Evolutionary conservation across 2,329 filamentous ascomycete genomes (phyloP), one percentile per base, ranked within the genome.

Genomic region (Zasmidium citrigriseum): DNA sequence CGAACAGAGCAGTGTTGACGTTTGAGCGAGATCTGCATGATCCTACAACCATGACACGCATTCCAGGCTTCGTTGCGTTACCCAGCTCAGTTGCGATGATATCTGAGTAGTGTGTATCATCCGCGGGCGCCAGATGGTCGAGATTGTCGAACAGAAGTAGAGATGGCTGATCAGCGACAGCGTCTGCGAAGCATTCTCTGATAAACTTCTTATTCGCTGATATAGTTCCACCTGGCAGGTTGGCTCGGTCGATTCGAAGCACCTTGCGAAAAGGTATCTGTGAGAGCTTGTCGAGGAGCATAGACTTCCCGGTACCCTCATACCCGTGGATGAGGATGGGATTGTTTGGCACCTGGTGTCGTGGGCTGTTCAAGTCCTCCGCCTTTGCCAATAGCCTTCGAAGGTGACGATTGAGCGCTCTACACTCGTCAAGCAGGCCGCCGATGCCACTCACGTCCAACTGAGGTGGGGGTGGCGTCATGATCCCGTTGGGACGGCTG

Each of bases 241-340:
- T 67, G 16, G 80, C 76, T 5, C 78, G 77, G 55, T 82, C 78
- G 54, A 93, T 77, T 55, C 78, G 82, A 64, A 89, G 82, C 1
- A 92, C 85, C 44, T 83, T 84, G 21, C 84, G 85, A 90, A 91
- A 96, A 0, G 86, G 84, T 5, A 79, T 81, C 27, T 73, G 62
- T 9, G 86, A 83, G 20, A 97, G 80, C 27, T 84, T 83, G 16
- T 88, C 74, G 1, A 97, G 77, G 0, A 97, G 78, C 63, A 89
- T 82, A 0, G 86, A 89, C 76, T 97, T 97, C 22, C 93, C 93
- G 0, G 90, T 96, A 11, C 93, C 93, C 61, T 86, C 85, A 18
- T 90, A 87, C 14, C 93, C 93, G 71, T 96, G 88, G 3, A 97
- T 79, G 22, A 95, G 81, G 34, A 95, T 82, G 0, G 86, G 86